Evolutionary conservation across 441 rosid genomes (phyloP), one percentile per base, ranked within the genome.

Genomic region (Metrosideros polymorpha): DNA sequence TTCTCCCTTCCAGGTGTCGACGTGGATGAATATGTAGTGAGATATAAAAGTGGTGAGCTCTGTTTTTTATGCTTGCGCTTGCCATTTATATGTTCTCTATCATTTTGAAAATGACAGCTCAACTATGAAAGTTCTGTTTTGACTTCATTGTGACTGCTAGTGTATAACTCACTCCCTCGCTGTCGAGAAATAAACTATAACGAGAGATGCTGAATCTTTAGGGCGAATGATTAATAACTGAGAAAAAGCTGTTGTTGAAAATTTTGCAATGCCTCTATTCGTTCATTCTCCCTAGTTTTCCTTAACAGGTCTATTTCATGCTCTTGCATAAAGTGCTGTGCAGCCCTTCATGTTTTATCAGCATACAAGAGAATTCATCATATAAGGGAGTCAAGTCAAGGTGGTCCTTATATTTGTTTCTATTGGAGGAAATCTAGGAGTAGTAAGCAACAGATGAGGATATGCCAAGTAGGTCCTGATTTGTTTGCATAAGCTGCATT

Each of bases 1-100:
- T 96, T 96, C 90, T 87, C 97, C 83, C 98, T 98, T 91, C 98
- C 99, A 63, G 97, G 98, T 47, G 98, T 98, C 54, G 99, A 98
- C 83, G 97, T 98, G 76, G 98, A 98, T 84, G 97, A 96, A 88
- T 96, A 96, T 51, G 93, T 93, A 25, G 99, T 98, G 84, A 96
- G 90, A 92, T 98, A 98, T 90, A 92, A 89, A 86, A 95, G 92
- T 85, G 95, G 99, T 98, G 93, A 95, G 92, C 42, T 55, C 27
- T 52, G 61, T 19, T 83, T 83, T 52, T 22, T 30, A 53, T 83
- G 47, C 59, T 53, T 53, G 55, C 53, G n/a, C n/a, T 53, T 35
- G 85, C 42, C 19, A 32, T 83, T 56, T 32, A 25, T 24, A 53
- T 5, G 43, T 30, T 52, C 85, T 27, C 43, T 82, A 22, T 43